Evolutionary conservation across 1,284 basidiomycete species (phyloP).

Genomic region (Ceraceosorus guamensis): DNA sequence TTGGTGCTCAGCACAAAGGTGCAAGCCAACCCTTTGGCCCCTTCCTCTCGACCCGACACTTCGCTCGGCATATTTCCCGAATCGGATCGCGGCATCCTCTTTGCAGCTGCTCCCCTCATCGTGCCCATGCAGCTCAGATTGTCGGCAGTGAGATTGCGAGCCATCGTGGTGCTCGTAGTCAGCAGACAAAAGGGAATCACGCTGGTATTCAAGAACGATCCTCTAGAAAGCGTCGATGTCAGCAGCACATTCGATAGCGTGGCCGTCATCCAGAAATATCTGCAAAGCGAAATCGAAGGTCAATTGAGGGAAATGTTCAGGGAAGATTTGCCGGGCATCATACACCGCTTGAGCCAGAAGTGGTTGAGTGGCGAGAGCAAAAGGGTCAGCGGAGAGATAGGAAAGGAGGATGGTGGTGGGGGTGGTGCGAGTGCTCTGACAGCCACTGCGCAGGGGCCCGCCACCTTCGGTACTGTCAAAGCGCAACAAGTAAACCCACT

Average conservation of each 20-base stretch:
- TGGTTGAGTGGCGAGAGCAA: slow-evolving; percentile 59
- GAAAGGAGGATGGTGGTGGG: background rate
- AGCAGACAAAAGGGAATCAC: slow-evolving; percentile 94
- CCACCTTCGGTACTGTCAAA: too few species aligned
- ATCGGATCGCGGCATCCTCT: slow-evolving; percentile 41
- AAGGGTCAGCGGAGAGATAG: slow-evolving; percentile 5
- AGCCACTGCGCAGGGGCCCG: too few species aligned
- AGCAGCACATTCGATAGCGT: slow-evolving; percentile 97
- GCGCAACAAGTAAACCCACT: too few species aligned
- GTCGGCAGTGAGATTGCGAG: slow-evolving; percentile 82
- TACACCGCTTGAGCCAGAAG: slow-evolving; percentile 87
- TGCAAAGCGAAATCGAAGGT: slow-evolving; percentile 74
- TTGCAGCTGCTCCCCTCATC: slow-evolving; percentile 42
- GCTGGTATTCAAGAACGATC: slow-evolving; percentile 98
- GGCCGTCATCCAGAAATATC: slow-evolving; percentile 75
- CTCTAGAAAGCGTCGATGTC: slow-evolving; percentile 93
- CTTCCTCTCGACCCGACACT: slow-evolving; percentile 16
- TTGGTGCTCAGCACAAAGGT: slow-evolving; percentile 93
- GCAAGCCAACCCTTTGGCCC: slow-evolving; percentile 86
- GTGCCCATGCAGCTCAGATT: slow-evolving; percentile 98
- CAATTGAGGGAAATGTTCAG: slow-evolving; percentile 96
- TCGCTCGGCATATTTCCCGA: slow-evolving; percentile 19
- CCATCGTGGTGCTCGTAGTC: slow-evolving; percentile 94
- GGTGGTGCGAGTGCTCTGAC: background rate
- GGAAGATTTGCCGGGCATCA: slow-evolving; percentile 92